Base-by-base conservation (phyloP, 352 stramenopile species). In the Globisporangium carolinianum region DNA sequence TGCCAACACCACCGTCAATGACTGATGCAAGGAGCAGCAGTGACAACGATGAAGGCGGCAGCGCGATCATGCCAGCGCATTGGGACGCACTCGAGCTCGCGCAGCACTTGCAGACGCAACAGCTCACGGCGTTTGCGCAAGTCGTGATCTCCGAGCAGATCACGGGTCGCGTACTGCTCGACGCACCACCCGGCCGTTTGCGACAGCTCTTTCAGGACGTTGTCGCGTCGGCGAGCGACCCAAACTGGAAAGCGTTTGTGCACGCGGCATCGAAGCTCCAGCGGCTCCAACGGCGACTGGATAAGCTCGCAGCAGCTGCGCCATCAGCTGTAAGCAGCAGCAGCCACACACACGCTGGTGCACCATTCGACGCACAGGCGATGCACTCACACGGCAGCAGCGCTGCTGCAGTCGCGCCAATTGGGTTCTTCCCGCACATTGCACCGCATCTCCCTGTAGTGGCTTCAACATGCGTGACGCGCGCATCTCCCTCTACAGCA, bases 21-120 rank as follows among this genome's bases (percentile, higher is more conserved):
- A 11, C 24, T 14, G n/a, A 38, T 35, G 9, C 7, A 37, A 38
- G 39, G 15, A 57, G 39, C 46, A 55, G 41, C 18, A 56, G 66
- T 12, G 47, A 57, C 5, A 24, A 39, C 5, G 35, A 11, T 7
- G 61, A 54, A 15, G 46, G 53, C 12, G 62, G 52, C 11, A 37
- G 67, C 10, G 69, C 58, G 32, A 51, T 76, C 6, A 75, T 79
- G 62, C 76, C 78, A 11, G 52, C 62, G 41, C 72, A 77, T 55
- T 89, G 78, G 76, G 76, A 89, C 32, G 59, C 72, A 5, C 58
- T 89, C 4, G 78, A 89, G 52, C 67, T 89, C 2, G 78, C 76
- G 38, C 78, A 87, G 49, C 74, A 77, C 55, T 52, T 89, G 5
- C 72, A 86, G 54, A 57, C 64, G 10, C 69, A 73, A 12, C 61